phyloP scores from a whole-genome alignment of 2,329 filamentous ascomycete species.

The Sclerotinia borealis region DNA sequence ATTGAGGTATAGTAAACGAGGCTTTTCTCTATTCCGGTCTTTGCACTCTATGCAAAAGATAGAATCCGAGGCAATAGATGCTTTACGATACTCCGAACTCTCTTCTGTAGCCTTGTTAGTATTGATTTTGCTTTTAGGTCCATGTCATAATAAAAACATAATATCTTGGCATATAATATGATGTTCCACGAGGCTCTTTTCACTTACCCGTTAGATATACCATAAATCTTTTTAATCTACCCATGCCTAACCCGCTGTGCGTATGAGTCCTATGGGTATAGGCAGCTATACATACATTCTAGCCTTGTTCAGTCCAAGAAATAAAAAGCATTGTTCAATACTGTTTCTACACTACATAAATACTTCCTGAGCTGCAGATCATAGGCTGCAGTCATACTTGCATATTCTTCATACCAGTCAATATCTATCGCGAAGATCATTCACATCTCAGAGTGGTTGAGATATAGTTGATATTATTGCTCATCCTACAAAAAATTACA shows the following conservation, averaged over 20 bases:
- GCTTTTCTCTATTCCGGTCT: neutral
- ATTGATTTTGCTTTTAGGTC: neutral
- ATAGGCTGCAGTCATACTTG: neutral
- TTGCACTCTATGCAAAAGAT: neutral
- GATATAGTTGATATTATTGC: neutral
- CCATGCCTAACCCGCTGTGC: neutral
- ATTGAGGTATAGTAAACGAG: neutral
- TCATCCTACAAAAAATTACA: neutral
- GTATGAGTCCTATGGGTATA: neutral
- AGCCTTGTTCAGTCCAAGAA: too few species aligned
- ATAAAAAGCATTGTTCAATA: neutral
- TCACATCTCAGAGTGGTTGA: neutral
- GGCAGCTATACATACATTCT: slow-evolving; percentile 7
- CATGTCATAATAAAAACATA: neutral
- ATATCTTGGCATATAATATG: neutral
- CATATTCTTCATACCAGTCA: neutral
- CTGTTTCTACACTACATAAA: neutral
- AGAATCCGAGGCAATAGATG: neutral
- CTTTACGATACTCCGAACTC: neutral
- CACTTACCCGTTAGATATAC: too few species aligned
- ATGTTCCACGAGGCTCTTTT: neutral
- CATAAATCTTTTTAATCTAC: neutral
- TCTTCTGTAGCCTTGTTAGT: neutral
- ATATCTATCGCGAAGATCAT: neutral
- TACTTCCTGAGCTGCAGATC: neutral